A percentile compares a stretch with the other conserved stretches of the same genome.
These are phyloP conservation scores for Ligustrum vulgare DNA, from an alignment of 257 asterid species.

Conservation along the genomic window DNA sequence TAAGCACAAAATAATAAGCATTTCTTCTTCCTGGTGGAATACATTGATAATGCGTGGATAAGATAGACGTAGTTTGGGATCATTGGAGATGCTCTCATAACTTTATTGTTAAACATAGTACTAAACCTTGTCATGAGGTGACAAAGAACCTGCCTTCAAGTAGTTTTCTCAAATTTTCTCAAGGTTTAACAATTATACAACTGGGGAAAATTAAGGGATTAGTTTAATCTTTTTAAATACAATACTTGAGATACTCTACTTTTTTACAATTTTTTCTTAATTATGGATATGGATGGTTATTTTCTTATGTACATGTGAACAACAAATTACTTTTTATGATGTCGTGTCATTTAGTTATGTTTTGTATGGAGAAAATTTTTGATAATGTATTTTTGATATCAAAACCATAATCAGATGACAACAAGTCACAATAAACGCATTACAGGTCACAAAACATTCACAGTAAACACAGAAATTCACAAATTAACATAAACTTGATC, in stretches of 20 bases:
- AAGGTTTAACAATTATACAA: neutral
- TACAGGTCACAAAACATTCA: too few relatives aligned
- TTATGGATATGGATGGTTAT: too few relatives aligned
- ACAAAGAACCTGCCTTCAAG: neutral
- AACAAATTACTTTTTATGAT: too few relatives aligned
- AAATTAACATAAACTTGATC: too few relatives aligned
- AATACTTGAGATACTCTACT: neutral
- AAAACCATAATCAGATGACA: too few relatives aligned
- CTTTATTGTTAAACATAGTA: neutral
- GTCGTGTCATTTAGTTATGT: too few relatives aligned
- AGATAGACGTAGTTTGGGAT: neutral
- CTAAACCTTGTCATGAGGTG: neutral
- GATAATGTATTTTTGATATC: too few relatives aligned
- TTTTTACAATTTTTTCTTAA: neutral
- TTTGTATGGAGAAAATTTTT: too few relatives aligned
- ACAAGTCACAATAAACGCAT: too few relatives aligned
- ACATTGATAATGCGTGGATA: neutral
- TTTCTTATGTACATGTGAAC: too few relatives aligned
- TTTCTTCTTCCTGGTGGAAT: neutral
- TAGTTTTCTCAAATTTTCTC: neutral
- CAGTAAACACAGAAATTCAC: too few relatives aligned
- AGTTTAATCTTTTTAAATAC: neutral
- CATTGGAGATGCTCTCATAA: neutral
- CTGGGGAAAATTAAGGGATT: neutral
- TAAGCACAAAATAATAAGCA: neutral